Evolutionary conservation across 768 basidiomycete genomes (phyloP).

Genomic region (Mycena kentingensis): DNA sequence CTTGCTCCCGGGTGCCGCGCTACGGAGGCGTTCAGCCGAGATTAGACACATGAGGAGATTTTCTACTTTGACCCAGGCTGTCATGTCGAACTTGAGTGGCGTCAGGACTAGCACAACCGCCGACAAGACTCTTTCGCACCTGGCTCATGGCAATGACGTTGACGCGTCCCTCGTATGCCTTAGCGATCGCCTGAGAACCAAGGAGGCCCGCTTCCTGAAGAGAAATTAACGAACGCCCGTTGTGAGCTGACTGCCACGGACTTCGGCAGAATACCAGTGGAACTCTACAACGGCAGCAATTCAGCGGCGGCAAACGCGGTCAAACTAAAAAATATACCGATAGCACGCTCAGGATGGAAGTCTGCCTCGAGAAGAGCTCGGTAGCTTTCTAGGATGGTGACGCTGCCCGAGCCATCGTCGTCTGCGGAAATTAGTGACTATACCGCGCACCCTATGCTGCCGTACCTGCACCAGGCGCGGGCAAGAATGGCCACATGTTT

Average conservation of each 20-base stretch:
- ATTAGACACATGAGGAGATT: constrained; percentile 27
- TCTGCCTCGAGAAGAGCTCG: constrained; percentile 67
- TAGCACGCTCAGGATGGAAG: constrained; percentile 63
- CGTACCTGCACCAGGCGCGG: constrained; percentile 71
- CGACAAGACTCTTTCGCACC: constrained; percentile 38
- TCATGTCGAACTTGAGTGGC: constrained; percentile 76
- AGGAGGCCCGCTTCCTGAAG: constrained; percentile 80
- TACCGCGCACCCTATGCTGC: constrained; percentile 43
- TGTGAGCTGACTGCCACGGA: constrained; percentile 30
- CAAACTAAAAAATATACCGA: constrained; percentile 29
- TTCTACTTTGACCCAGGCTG: constrained; percentile 87
- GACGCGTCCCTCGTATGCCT: constrained; percentile 64
- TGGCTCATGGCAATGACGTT: constrained; percentile 85
- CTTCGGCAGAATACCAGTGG: constrained; percentile 86
- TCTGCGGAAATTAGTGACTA: constrained; percentile 19
- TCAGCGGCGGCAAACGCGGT: background rate
- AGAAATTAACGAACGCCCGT: constrained; percentile 9
- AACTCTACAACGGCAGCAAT: constrained; percentile 52
- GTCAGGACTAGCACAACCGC: constrained; percentile 14
- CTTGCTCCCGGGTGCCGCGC: constrained; percentile 71
- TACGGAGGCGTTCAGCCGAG: constrained; percentile 27
- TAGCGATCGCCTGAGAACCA: constrained; percentile 88
- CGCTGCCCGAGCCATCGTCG: constrained; percentile 77
- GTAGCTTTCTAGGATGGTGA: constrained; percentile 79
- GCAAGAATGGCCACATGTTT: constrained; percentile 76